Evolutionary conservation across 768 basidiomycete genomes (phyloP), one percentile per base, ranked within the genome.

Genomic region (Fomitopsis pulvina): DNA sequence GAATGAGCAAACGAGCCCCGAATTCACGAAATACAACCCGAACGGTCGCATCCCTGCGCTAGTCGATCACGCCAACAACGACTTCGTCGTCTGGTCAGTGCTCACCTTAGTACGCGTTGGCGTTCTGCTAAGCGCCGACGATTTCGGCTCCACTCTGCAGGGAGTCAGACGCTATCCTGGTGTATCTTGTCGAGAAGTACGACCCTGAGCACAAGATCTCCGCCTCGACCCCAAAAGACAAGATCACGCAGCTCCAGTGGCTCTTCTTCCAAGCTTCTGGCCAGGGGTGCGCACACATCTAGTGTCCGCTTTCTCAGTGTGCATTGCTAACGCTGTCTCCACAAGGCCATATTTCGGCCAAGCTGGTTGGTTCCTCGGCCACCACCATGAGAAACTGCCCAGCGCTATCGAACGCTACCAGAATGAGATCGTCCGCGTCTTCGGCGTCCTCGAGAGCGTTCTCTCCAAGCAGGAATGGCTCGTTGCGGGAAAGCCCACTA

Each of bases 1-100:
- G 53, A 81, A 82, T 54, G 70, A 71, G 21, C 88, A 92, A 67
- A 92, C 91, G 70, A 78, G 85, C 58, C 74, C 74, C 0, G 88
- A 83, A 83, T 89, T 83, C 66, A 74, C 90, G 51, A 12, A 71
- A 78, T 26, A 58, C 53, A 86, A 85, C 61, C 85, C 83, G 5
- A 87, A 84, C 52, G 82, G 83, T 37, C 68, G 85, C 43, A 87
- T 88, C 45, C 85, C 87, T 4, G 73, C 75, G 22, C 64, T 89
- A 20, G 67, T 80, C 22, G 84, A 89, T 60, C 75, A 73, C 47
- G 65, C 71, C 18, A 76, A 79, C 54, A 69, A 77, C 51, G 68
- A 81, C 54, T 88, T 88, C 59, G 58, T 58, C 5, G 76, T 88
- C 20, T 64, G 64, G 56, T 55, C 37, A 10, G 47, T 21, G 9